Conservation (phyloP, 2,329 filamentous ascomycete genomes). For the Ophiostoma sp. region DNA sequence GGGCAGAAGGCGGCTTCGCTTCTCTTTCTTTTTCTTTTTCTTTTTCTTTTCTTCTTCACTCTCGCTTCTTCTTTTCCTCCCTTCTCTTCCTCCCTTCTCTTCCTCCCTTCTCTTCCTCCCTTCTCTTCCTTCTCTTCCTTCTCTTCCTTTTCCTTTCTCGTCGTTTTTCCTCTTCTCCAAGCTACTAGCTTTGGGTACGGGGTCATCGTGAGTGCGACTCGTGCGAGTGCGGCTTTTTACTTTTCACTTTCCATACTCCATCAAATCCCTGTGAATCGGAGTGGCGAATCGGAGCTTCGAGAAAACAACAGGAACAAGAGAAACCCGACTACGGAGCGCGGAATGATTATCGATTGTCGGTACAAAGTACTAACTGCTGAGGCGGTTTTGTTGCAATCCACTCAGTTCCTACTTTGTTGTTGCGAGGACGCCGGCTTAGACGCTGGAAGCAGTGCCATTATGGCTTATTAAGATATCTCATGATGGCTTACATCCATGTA, state of each 20-base stretch:
- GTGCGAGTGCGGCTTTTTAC: neutral
- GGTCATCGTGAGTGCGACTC: neutral
- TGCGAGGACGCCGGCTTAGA: too few species aligned
- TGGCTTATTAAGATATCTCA: too few species aligned
- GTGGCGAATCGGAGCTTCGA: too few species aligned
- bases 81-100: neutral
- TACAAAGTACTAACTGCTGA: too few species aligned
- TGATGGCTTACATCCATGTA: too few species aligned
- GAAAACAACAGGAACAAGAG: too few species aligned
- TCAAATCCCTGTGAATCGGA: too few species aligned
- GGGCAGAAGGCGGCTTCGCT: conserved; percentile 5
- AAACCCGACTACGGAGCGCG: neutral
- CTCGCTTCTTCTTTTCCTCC: neutral
- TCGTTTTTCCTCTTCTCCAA: conserved; percentile 3
- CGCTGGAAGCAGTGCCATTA: too few species aligned
- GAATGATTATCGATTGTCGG: neutral
- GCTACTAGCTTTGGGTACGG: neutral
- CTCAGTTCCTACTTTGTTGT: too few species aligned
- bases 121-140: neutral
- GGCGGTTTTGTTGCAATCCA: too few species aligned
- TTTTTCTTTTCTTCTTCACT: conserved; percentile 6
- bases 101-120: neutral
- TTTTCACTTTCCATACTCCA: too few species aligned
- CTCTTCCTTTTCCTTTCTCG: neutral
- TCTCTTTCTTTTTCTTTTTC: neutral